Base-by-base conservation (phyloP, 768 basidiomycete species). In the Pisolithus sp. region DNA sequence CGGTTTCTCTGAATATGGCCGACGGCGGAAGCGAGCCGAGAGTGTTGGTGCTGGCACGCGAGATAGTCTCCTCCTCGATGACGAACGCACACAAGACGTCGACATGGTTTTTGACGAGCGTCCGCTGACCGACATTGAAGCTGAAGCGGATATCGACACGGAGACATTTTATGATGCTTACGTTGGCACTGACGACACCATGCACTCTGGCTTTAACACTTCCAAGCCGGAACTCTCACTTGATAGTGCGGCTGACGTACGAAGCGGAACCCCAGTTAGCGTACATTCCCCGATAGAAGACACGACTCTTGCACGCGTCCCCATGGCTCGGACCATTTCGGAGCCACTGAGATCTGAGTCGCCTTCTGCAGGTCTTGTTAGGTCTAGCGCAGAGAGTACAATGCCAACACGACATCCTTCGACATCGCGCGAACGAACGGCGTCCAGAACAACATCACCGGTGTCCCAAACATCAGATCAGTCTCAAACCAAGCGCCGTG, bases 61-160 rank as follows among this genome's bases (percentile, higher is more conserved):
- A 53, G 83, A 76, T 42, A 89, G 88, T 58, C 67, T 89, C 49
- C 81, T 80, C 57, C 71, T 91, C 49, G 86, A 89, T 54, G 78
- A 88, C 42, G 78, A 80, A 24, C 69, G 68, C 26, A 71, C 71
- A 24, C 63, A 64, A 23, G 71, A 71, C 40, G 67, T 71, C 18
- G 78, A 71, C 12, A 76, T 76, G 59, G 86, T 92, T 34, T 62
- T 89, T 53, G 88, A 93, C 61, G 89, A 92, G 64, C 71, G 68
- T 51, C 89, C 89, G 8, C 72, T 80, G 45, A 89, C 87, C 8
- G 90, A 91, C 68, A 63, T 89, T 20, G 88, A 89, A 24, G 76
- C 70, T 24, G 85, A 70, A 42, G 60, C 55, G n/a, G 73, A 74
- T 34, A 61, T 57, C 28, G 73, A 73, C 12, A 46, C 53, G 0